Evolutionary conservation across 768 basidiomycete genomes (phyloP).

Genomic region (Mycena indigotica): DNA sequence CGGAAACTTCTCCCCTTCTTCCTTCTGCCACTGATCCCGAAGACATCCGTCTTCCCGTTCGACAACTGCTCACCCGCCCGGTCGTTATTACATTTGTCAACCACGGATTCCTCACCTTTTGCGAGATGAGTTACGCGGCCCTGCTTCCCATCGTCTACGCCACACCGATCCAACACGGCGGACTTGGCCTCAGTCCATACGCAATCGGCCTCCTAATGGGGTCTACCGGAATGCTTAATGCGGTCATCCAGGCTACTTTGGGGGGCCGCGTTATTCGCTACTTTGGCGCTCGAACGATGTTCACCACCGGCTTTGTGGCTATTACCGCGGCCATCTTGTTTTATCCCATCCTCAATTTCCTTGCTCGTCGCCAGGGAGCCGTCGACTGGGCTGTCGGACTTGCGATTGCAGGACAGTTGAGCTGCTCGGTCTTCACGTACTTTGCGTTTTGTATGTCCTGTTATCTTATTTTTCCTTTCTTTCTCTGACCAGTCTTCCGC

Average conservation of each 20-base stretch:
- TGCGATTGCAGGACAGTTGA: conserved; percentile 37
- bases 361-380: conserved; percentile 37
- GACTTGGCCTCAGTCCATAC: conserved; percentile 10
- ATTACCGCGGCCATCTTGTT: conserved; percentile 30
- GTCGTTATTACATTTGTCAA: conserved; percentile 9
- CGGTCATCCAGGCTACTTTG: conserved; percentile 54
- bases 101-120: conserved; percentile 4
- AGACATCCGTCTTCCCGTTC: not conserved
- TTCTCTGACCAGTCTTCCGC: not conserved
- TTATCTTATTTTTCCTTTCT: not conserved
- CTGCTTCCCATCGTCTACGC: conserved; percentile 13
- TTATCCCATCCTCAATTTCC: conserved; percentile 38
- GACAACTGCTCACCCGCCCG: conserved; percentile 8
- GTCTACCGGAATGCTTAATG: conserved; percentile 52
- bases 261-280: conserved; percentile 53
- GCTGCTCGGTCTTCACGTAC: conserved; percentile 16
- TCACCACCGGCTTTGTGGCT: conserved; percentile 36
- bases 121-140: conserved; percentile 7
- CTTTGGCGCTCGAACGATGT: conserved; percentile 59
- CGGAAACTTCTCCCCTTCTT: conserved; percentile 14
- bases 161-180: conserved; percentile 7
- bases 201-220: conserved; percentile 53
- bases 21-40: not conserved
- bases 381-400: conserved; percentile 35
- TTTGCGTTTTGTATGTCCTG: conserved; percentile 2